phyloP scores from a whole-genome alignment of 2,329 filamentous ascomycete genomes.

The Trichoderma citrinoviride region DNA sequence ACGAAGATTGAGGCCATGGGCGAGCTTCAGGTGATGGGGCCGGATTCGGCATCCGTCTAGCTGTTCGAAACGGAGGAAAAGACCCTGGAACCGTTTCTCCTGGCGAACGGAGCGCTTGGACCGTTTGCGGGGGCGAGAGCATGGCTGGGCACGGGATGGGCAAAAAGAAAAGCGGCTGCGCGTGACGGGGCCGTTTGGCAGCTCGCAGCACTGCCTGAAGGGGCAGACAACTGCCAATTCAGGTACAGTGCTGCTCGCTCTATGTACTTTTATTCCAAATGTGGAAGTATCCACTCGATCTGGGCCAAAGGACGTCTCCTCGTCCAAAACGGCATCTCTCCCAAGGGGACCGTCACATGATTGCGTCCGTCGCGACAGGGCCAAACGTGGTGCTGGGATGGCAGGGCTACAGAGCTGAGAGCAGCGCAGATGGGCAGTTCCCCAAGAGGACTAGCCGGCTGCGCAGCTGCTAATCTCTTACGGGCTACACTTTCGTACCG shows the following conservation, averaged over 20 bases:
- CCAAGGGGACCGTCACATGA: conserved; percentile 23
- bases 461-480: not conserved
- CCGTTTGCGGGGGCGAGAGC: conserved; percentile 18
- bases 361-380: conserved; percentile 20
- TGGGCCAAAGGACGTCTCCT: not conserved
- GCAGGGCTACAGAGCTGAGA: conserved; percentile 16
- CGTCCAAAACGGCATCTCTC: conserved; percentile 17
- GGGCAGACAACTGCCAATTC: conserved; percentile 8
- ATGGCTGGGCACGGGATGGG: not conserved
- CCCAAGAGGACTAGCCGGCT: not conserved
- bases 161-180: conserved; percentile 3
- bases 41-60: conserved; percentile 16
- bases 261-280: not conserved
- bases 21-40: not conserved
- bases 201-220: not conserved
- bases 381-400: conserved; percentile 2
- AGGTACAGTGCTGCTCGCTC: not conserved
- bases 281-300: not conserved
- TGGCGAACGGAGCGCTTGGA: not conserved
- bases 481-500: not conserved
- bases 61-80: conserved; percentile 7
- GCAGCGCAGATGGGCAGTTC: not conserved
- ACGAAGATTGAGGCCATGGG: too few species aligned
- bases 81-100: not conserved
- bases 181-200: conserved; percentile 9